phyloP scores from a whole-genome alignment of 768 basidiomycete species.

The Podaxis sp. region DNA sequence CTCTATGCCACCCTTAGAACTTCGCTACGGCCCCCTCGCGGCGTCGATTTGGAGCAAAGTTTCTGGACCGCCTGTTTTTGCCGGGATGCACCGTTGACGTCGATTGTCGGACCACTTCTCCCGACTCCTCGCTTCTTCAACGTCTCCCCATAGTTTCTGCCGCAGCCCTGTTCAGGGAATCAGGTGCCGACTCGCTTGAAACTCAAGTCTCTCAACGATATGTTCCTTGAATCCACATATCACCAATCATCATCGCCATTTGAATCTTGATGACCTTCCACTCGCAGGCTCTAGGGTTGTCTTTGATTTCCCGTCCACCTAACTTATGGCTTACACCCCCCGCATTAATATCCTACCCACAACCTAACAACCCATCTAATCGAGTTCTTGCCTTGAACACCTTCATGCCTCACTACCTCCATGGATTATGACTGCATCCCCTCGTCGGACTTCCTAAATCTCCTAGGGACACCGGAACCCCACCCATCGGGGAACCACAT shows the following conservation, averaged over 20 bases:
- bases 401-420: no score
- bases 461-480: no score
- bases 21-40: slow-evolving; percentile 67
- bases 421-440: no score
- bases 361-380: background rate
- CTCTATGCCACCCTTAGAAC: slow-evolving; percentile 33
- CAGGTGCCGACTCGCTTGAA: background rate
- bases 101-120: slow-evolving; percentile 18
- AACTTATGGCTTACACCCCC: background rate
- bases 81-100: slow-evolving; percentile 66
- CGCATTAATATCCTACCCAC: background rate
- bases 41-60: slow-evolving; percentile 73
- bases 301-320: background rate
- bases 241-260: background rate
- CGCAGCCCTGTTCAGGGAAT: background rate
- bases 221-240: background rate
- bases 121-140: background rate
- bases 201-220: background rate
- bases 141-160: background rate
- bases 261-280: background rate
- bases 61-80: slow-evolving; percentile 57
- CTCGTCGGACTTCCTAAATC: no score
- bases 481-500: no score
- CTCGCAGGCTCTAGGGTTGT: background rate
- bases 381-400: background rate